Percentiles rank a stretch among this genome's conserved stretches.
These are phyloP conservation scores for Lachancea dasiensis DNA, from an alignment of 805 yeast species.

Conservation along the genomic window DNA sequence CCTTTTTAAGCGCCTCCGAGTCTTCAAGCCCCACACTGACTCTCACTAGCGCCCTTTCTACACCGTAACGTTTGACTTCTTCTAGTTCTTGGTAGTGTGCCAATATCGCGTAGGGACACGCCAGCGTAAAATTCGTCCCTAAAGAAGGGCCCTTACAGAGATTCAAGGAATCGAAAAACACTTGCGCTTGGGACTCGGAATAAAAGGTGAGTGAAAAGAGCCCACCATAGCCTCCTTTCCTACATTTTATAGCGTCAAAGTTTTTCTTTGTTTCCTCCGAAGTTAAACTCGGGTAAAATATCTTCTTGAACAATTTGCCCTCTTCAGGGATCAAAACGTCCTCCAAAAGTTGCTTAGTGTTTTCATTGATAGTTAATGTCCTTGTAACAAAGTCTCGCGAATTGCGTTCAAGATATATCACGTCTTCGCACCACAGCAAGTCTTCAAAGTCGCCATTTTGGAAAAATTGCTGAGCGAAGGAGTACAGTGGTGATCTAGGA, in stretches of 20 bases:
- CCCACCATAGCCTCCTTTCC: constrained; percentile 85
- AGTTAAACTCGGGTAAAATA: constrained; percentile 64
- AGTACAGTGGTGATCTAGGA: constrained; percentile 50
- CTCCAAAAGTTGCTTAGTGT: constrained; percentile 47
- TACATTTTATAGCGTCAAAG: constrained; percentile 60
- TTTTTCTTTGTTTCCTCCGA: constrained; percentile 45
- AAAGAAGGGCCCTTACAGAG: constrained; percentile 75
- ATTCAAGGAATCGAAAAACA: constrained; percentile 56
- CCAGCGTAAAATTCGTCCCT: constrained; percentile 77
- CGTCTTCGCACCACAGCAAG: constrained; percentile 89
- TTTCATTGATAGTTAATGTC: constrained; percentile 47
- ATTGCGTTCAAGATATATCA: constrained; percentile 85
- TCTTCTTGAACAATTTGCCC: constrained; percentile 46
- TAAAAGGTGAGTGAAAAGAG: constrained; percentile 68
- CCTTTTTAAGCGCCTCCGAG: constrained; percentile 45
- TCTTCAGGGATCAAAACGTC: constrained; percentile 44
- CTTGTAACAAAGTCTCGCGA: constrained; percentile 81
- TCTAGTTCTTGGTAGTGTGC: constrained; percentile 83
- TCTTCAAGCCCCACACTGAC: constrained; percentile 85
- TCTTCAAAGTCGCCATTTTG: constrained; percentile 58
- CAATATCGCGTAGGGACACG: constrained; percentile 82
- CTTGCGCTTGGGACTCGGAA: constrained; percentile 55
- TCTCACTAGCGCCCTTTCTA: constrained; percentile 70
- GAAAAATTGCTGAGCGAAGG: constrained; percentile 36
- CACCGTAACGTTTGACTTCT: constrained; percentile 75